phyloP scores from a whole-genome alignment of 257 asterid genomes.

The Schizonepeta tenuifolia region DNA sequence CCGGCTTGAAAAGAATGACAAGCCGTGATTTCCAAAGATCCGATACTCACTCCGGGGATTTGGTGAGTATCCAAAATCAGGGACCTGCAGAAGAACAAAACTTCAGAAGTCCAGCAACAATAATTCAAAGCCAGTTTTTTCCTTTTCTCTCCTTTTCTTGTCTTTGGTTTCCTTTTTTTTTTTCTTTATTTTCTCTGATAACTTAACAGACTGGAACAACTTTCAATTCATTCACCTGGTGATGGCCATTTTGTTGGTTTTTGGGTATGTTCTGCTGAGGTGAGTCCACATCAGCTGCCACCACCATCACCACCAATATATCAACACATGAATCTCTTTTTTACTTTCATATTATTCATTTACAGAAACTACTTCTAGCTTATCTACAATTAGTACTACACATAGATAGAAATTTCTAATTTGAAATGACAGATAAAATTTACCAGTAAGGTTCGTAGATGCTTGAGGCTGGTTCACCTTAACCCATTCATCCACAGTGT shows the following conservation, averaged over 20 bases:
- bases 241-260: constrained; percentile 75
- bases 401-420: neutral
- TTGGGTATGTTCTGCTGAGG: constrained; percentile 77
- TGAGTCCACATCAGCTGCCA: constrained; percentile 94
- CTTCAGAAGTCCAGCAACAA: constrained; percentile 31
- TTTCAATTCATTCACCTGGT: constrained; percentile 76
- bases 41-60: constrained; percentile 72
- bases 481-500: constrained; percentile 93
- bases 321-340: constrained; percentile 37
- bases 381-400: neutral
- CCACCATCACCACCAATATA: constrained; percentile 52
- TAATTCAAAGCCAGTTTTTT: constrained; percentile 12
- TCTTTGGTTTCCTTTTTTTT: constrained; percentile 7
- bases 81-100: constrained; percentile 57
- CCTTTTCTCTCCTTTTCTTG: neutral
- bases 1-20: neutral
- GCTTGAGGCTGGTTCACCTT: constrained; percentile 68
- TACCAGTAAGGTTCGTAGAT: constrained; percentile 68
- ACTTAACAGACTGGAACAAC: constrained; percentile 36
- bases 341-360: constrained; percentile 34
- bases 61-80: constrained; percentile 79
- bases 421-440: constrained; percentile 10
- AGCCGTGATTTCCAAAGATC: constrained; percentile 28
- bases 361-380: constrained; percentile 19
- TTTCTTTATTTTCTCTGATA: constrained; percentile 11